Base-by-base conservation (phyloP, 2,329 filamentous ascomycete species). In the Colletotrichum tabaci region DNA sequence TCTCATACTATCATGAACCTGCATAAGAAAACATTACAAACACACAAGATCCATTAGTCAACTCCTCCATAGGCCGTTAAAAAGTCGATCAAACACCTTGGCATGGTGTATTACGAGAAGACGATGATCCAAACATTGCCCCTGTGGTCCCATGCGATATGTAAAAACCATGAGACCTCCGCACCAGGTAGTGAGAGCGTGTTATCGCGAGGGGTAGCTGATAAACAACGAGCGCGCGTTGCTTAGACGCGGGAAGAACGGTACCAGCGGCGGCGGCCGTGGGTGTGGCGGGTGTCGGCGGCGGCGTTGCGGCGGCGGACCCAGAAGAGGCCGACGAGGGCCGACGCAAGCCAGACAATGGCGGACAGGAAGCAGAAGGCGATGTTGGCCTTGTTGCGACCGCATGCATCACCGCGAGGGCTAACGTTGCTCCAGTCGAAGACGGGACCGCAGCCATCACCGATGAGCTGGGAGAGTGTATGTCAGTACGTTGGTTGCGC, bases 291-390 rank as follows among this genome's bases (percentile, higher is more conserved):
- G 47, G 44, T 61, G 26, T 79, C 80, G 58, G 78, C 78, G 16
- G 75, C 73, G 46, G 79, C 76, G 30, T 81, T 82, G 35, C 74
- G 74, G 72, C 82, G 82, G 70, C 82, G 85, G 23, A 87, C 83
- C 87, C 87, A 89, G 78, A 87, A 84, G 75, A 89, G 78, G 56
- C 86, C 89, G 53, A 93, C 77, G 23, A 92, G 77, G 18, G 87
- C 87, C 57, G 90, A 92, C 15, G 85, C 88, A 50, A 94, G 87
- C 92, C 92, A 95, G 77, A 91, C 85, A 74, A 93, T 86, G 66
- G 91, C 91, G 2, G 90, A 91, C 66, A 94, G 81, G 82, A 95
- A 95, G 60, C 87, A 84, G 77, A 95, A 94, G 5, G 92, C 92
- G 75, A 93, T 88, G 73, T 89, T 86, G 50, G 93, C 89, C 82